Evolutionary conservation across 2,329 filamentous ascomycete species (phyloP), one percentile per base, ranked within the genome.

Genomic region (Annulohypoxylon truncatum): DNA sequence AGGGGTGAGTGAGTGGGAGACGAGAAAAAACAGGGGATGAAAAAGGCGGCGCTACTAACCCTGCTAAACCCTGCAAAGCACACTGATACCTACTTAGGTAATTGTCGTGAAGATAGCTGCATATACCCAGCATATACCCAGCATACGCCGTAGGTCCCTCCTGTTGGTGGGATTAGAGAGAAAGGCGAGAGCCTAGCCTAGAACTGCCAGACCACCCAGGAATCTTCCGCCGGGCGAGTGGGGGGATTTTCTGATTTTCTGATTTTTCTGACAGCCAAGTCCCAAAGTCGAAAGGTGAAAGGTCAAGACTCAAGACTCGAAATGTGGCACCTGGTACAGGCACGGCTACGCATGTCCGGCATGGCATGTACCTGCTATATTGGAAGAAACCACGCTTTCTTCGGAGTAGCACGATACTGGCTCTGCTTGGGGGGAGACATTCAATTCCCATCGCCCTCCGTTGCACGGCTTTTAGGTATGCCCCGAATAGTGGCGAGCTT

Each of bases 21-120:
- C 47, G 42, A 46, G 26, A 40, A 52, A 51, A 33, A 62, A 52
- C 57, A 67, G 58, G 54, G 54, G 46, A 61, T 42, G 31, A 57
- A 46, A 42, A 40, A 38, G 42, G 26, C 46, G 58, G 58, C 50
- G 51, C 28, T 66, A 67, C 67, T 59, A 67, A 38, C n/a, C n/a
- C n/a, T 38, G 35, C 35, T 38, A 38, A 38, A 69, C 64, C 67
- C 44, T 61, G 64, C 47, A 31, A 20, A 59, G 63, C 38, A 54
- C 24, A 57, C n/a, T 38, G 15, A 61, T 69, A 44, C 63, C 64
- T 58, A 61, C 60, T 66, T 67, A 18, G 52, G 60, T 61, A 67
- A 68, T 59, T 65, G 48, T 65, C 57, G 54, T 65, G 61, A 63
- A 64, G 40, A 38, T 64, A 61, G 63, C 66, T 66, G 63, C 59